Evolutionary conservation across 2,329 filamentous ascomycete genomes (phyloP), one percentile per base, ranked within the genome.

Genomic region (Trichothecium sympodiale): DNA sequence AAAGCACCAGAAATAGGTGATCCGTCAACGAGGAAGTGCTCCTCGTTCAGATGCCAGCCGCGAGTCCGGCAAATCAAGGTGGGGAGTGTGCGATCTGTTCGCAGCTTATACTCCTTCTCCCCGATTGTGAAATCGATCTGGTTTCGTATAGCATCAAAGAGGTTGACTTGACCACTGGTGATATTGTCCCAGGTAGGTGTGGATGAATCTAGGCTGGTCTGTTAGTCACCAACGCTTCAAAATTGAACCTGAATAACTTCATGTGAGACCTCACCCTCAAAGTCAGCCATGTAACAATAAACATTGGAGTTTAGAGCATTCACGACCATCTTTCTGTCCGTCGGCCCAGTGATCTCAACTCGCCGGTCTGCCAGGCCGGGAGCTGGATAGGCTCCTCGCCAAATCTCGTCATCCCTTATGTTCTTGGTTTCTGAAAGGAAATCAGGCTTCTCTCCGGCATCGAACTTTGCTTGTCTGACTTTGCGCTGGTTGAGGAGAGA

Each of bases 261-360:
- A n/a, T n/a, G n/a, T n/a, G n/a, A n/a, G n/a, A n/a, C n/a, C 14
- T 43, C 59, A 85, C 83, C 85, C 64, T 94, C 86, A 46, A 94
- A 88, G 61, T 94, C 86, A 27, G 86, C 86, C 86, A 94, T 94
- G 54, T 94, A 94, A 36, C 85, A 93, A 82, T 82, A 93, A 10
- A 93, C 86, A 51, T 94, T 74, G 29, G 85, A 79, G 61, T 94
- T 94, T 56, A 94, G 55, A 8, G 86, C 86, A 56, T 94, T 94
- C 42, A 94, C 83, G 34, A 94, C 83, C 86, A 94, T 94, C 70
- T 94, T 94, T 46, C 86, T 71, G 61, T 94, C 86, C 4, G 84
- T 91, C 1, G 86, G 86, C 5, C 86, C 86, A 4, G 86, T 94
- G 52, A 94, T 94, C 65, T 94, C 86, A 15, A 91, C 80, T 44